These are phyloP conservation scores for Fistulinella prunicolor DNA, from an alignment of 768 basidiomycete genomes.

Conservation along the genomic window DNA sequence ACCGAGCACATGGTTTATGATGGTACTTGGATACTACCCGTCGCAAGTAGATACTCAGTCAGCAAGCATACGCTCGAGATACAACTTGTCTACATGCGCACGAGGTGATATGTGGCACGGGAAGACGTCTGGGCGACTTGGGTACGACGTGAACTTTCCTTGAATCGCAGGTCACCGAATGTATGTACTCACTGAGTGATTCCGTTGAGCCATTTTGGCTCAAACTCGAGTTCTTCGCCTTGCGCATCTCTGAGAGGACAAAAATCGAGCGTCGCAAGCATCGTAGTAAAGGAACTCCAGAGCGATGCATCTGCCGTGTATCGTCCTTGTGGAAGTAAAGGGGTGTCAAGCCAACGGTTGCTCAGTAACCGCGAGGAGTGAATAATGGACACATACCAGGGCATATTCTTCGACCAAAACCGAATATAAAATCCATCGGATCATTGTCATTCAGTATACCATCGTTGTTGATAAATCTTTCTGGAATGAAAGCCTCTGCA, in stretches of 20 bases:
- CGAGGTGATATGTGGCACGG: slow-evolving; percentile 8
- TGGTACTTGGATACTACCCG: too few relatives aligned
- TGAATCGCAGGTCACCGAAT: not conserved
- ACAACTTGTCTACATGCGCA: slow-evolving; percentile 1
- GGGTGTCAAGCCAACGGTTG: not conserved
- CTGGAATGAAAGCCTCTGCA: slow-evolving; percentile 3
- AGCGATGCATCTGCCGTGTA: slow-evolving; percentile 4
- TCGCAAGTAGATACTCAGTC: too few relatives aligned
- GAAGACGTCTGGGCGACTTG: slow-evolving; percentile 10
- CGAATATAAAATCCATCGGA: slow-evolving; percentile 10
- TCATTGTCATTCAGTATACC: slow-evolving; percentile 7
- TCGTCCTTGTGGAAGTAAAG: not conserved
- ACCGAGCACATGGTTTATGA: too few relatives aligned
- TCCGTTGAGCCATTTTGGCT: slow-evolving; percentile 7
- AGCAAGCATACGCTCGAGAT: not conserved
- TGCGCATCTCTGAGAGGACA: not conserved
- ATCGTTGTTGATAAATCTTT: slow-evolving; percentile 9
- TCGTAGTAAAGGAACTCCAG: slow-evolving; percentile 8
- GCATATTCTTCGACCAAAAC: slow-evolving; percentile 13
- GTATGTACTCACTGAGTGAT: slow-evolving; percentile 3
- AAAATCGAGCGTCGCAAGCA: slow-evolving; percentile 16
- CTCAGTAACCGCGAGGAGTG: not conserved
- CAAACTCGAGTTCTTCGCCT: not conserved
- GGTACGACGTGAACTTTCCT: not conserved
- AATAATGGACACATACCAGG: not conserved